Conservation (phyloP, 192 early-diverging fungal species). For the Linderina pennispora region DNA sequence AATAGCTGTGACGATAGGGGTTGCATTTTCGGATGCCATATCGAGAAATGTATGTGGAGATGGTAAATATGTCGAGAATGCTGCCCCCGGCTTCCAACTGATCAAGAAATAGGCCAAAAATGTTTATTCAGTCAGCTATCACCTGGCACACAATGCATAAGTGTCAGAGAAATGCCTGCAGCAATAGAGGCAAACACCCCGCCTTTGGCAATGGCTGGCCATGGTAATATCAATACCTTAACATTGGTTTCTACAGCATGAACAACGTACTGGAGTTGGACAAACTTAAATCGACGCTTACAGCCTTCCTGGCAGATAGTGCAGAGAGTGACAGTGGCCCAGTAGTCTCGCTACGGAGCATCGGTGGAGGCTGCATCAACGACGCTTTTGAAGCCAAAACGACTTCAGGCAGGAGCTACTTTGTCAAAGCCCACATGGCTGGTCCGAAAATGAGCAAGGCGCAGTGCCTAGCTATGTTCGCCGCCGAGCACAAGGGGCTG, state of each 20-base stretch:
- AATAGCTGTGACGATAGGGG: too few relatives aligned
- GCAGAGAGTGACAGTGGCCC: not conserved
- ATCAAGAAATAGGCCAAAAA: too few relatives aligned
- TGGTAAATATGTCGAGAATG: too few relatives aligned
- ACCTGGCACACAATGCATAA: too few relatives aligned
- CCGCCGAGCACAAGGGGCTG: conserved; percentile 14
- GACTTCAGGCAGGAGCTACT: conserved; percentile 3
- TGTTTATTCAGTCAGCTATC: too few relatives aligned
- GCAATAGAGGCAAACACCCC: not conserved
- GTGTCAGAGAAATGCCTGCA: not conserved
- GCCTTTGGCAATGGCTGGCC: not conserved
- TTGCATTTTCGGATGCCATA: too few relatives aligned
- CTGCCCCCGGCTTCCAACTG: too few relatives aligned
- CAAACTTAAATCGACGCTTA: not conserved
- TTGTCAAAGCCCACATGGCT: conserved; percentile 16
- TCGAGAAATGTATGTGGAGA: too few relatives aligned
- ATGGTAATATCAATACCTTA: too few relatives aligned
- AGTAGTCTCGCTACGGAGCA: not conserved
- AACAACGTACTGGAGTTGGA: too few relatives aligned
- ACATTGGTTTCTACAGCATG: too few relatives aligned
- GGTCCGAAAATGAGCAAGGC: not conserved
- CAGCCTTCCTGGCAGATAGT: not conserved
- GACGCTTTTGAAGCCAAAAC: conserved; percentile 1
- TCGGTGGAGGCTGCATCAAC: conserved; percentile 11
- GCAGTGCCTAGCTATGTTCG: conserved; percentile 8